Evolutionary conservation across 2,329 filamentous ascomycete genomes (phyloP).

Genomic region (Diaporthe velutina): DNA sequence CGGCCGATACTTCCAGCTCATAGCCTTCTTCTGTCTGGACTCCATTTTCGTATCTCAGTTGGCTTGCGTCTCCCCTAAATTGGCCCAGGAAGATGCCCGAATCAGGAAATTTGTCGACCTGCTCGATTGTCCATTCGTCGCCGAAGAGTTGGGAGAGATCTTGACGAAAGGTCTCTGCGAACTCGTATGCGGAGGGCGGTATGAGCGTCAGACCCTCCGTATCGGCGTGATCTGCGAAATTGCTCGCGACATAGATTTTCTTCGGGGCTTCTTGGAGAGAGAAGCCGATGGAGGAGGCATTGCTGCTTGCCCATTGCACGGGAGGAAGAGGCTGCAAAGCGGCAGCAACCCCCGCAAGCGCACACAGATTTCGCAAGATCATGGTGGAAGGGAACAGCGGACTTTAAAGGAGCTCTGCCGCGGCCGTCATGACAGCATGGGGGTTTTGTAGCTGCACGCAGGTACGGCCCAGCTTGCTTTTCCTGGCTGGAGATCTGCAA

Average conservation of each 20-base stretch:
- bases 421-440: neutral
- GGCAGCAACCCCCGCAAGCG: neutral
- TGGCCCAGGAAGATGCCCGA: conserved; percentile 5
- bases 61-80: neutral
- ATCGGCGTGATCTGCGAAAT: neutral
- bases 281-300: conserved; percentile 4
- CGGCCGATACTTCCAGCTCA: conserved; percentile 14
- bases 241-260: neutral
- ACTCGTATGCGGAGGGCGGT: conserved; percentile 1
- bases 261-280: conserved; percentile 4
- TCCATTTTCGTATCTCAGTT: conserved; percentile 11
- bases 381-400: neutral
- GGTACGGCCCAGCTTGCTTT: neutral
- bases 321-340: conserved; percentile 17
- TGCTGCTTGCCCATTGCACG: neutral
- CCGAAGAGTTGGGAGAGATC: conserved; percentile 7
- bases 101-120: conserved; percentile 1
- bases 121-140: neutral
- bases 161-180: conserved; percentile 5
- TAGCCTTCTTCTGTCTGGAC: conserved; percentile 8
- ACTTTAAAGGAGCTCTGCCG: neutral
- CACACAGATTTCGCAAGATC: neutral
- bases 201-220: conserved; percentile 19
- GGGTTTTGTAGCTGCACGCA: neutral
- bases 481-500: conserved; percentile 3